Evolutionary conservation across 495 filamentous ascomycete species (phyloP), one percentile per base, ranked within the genome.

Genomic region (Chaetomidium leptoderma): DNA sequence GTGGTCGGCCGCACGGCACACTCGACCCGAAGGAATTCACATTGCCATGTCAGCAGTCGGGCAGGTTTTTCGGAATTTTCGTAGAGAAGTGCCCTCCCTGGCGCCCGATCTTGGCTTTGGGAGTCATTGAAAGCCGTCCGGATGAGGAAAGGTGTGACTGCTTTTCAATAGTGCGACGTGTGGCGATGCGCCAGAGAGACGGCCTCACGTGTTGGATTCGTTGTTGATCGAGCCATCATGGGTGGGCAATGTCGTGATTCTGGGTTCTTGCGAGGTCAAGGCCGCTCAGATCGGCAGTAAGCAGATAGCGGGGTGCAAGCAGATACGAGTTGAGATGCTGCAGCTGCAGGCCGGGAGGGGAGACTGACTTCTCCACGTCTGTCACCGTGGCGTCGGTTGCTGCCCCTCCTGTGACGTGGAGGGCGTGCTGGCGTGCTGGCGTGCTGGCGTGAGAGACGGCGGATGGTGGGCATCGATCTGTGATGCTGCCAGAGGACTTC

Each of bases 261-360:
- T 39, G 36, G 5, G 32, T 24, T 24, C 9, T 51, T 51, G 17
- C n/a, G n/a, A n/a, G n/a, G n/a, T n/a, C n/a, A 17, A 23, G n/a
- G n/a, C 29, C 16, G 11, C 16, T 35, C 30, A 23, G 47, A 52
- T 40, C 35, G 35, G 29, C 49, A 52, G 29, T 23, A 29, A 11
- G 17, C 19, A 42, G 26, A 42, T 13, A 21, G 51, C 17, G 51
- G 51, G 51, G 37, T 42, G n/a, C 14, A 30, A 10, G 35, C 49
- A 40, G 36, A 53, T 53, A 53, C 51, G 37, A 42, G 50, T 52
- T 36, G 27, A 40, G 36, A 43, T 53, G 27, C 26, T 43, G 26
- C 37, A 43, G 26, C 16, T 17, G n/a, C 6, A 16, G 16, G 45
- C 26, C 8, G 8, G 32, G 5, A 14, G 21, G 33, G 21, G 48